A percentile compares a stretch with the other conserved stretches of the same genome.
phyloP scores from a whole-genome alignment of 75 land plant genomes.

The Picea sitchensis region DNA sequence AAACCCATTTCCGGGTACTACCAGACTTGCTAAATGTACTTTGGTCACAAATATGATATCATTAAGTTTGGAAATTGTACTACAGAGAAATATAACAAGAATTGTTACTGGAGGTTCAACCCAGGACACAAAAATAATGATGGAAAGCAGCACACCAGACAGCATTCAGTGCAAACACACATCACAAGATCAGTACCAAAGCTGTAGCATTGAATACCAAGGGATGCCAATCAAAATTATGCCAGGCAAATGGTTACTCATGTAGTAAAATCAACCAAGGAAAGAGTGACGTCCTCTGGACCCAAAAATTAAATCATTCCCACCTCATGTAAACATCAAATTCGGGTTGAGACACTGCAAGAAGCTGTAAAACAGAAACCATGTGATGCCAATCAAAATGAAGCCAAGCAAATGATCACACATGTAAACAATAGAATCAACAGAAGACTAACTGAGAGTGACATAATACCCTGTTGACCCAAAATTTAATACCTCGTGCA shows the following conservation, averaged over 20 bases:
- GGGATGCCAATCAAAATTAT: neutral
- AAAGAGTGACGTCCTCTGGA: neutral
- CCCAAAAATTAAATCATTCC: neutral
- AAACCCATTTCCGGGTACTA: too few species aligned
- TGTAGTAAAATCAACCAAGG: neutral
- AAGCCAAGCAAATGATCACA: too few species aligned
- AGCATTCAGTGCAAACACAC: neutral
- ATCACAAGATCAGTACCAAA: constrained; percentile 6
- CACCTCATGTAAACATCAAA: too few species aligned
- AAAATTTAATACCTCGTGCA: too few species aligned
- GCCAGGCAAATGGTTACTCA: neutral
- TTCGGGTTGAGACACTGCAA: too few species aligned
- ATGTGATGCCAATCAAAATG: too few species aligned
- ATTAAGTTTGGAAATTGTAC: neutral
- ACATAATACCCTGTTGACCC: too few species aligned
- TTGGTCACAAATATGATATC: too few species aligned
- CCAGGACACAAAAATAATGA: neutral
- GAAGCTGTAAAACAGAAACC: too few species aligned
- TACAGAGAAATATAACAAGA: constrained; percentile 5
- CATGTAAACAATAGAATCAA: too few species aligned
- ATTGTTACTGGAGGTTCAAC: constrained; percentile 1
- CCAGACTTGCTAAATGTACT: too few species aligned
- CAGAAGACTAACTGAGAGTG: neutral
- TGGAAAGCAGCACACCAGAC: neutral
- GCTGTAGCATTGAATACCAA: neutral